Evolutionary conservation across 176 grass and related monocot species (phyloP).

Genomic region (Leersia perrieri): DNA sequence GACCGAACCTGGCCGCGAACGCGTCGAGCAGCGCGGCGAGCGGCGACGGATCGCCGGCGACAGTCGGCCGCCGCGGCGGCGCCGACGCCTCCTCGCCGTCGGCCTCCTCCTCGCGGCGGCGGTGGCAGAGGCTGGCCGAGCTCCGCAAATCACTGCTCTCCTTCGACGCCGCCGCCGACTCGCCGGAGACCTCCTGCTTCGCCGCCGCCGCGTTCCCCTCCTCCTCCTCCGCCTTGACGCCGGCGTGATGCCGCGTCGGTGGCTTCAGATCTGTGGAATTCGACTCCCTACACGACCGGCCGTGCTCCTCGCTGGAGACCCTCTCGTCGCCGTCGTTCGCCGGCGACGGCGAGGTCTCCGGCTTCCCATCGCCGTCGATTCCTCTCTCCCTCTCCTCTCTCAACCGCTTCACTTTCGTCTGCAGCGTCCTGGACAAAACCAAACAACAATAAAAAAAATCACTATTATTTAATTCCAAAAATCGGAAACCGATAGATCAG

Average conservation of each 20-base stretch:
- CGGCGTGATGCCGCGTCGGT: background rate
- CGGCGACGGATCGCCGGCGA: too few relatives aligned
- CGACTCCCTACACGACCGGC: slow-evolving; percentile 72
- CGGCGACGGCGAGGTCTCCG: too few relatives aligned
- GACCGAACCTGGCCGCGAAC: slow-evolving; percentile 47
- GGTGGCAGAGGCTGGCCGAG: slow-evolving; percentile 69
- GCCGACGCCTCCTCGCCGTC: slow-evolving; percentile 38
- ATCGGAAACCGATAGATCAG: slow-evolving; percentile 8
- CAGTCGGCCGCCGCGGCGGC: background rate
- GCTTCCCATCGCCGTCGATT: slow-evolving; percentile 23
- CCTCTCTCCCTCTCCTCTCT: slow-evolving; percentile 56
- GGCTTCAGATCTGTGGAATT: slow-evolving; percentile 83
- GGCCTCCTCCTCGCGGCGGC: slow-evolving; percentile 26
- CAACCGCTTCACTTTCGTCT: slow-evolving; percentile 75
- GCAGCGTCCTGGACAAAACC: slow-evolving; percentile 75
- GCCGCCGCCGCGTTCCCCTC: slow-evolving; percentile 5
- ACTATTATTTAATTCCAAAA: background rate
- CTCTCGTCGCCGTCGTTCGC: slow-evolving; percentile 15
- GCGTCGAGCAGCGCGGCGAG: slow-evolving; percentile 52
- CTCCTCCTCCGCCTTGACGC: slow-evolving; percentile 28
- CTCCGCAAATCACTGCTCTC: slow-evolving; percentile 87
- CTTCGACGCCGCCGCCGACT: slow-evolving; percentile 74
- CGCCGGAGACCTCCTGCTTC: slow-evolving; percentile 54
- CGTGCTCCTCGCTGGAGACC: slow-evolving; percentile 53
- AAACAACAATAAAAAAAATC: slow-evolving; percentile 5